phyloP scores from a whole-genome alignment of 768 basidiomycete genomes.

The Vararia minispora region DNA sequence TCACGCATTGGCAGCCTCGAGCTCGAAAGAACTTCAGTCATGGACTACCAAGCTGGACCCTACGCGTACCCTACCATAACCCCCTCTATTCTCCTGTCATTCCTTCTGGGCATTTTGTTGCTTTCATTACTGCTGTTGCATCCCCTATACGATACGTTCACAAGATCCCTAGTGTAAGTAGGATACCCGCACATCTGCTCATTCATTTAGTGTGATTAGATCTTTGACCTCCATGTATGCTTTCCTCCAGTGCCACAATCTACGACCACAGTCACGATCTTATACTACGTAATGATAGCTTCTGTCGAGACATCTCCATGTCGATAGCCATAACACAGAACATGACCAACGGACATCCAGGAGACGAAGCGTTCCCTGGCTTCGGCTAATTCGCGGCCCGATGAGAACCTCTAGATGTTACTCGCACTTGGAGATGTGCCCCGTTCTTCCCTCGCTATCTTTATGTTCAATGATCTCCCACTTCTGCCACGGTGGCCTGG shows the following conservation, averaged over 20 bases:
- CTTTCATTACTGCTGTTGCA: not conserved
- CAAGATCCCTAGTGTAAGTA: conserved; percentile 10
- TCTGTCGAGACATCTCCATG: no score
- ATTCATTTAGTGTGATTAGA: conserved; percentile 14
- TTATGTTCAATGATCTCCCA: conserved; percentile 2
- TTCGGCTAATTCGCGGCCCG: no score
- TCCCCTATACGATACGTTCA: conserved; percentile 10
- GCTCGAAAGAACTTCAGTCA: conserved; percentile 68
- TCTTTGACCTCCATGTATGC: no score
- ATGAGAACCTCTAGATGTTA: no score
- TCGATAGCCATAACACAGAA: no score
- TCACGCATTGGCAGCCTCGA: conserved; percentile 77
- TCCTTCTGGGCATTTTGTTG: conserved; percentile 2
- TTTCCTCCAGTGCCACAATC: no score
- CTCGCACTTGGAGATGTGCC: no score
- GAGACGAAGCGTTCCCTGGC: no score
- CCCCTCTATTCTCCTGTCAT: conserved; percentile 1
- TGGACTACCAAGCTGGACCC: conserved; percentile 85
- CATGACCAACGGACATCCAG: no score
- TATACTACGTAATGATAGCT: no score
- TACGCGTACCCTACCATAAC: conserved; percentile 32
- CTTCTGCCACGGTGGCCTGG: conserved; percentile 1
- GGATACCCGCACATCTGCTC: conserved; percentile 10
- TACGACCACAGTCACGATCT: no score
- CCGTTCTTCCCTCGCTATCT: no score